These are phyloP conservation scores for Jaltomata sinuosa DNA, from an alignment of 257 asterid genomes.

Conservation along the genomic window DNA sequence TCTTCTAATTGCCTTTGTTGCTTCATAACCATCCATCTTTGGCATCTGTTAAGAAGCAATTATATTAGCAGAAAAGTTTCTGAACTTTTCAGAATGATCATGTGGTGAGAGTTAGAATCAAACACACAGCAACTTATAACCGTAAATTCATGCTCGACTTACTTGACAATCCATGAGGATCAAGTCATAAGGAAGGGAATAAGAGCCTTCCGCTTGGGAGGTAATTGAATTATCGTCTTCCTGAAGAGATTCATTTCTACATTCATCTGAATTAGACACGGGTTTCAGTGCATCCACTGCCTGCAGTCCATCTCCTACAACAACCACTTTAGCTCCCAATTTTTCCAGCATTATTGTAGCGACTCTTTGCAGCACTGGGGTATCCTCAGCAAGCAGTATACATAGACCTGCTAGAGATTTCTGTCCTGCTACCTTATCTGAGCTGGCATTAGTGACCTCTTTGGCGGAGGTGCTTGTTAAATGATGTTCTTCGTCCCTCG, in stretches of 20 bases:
- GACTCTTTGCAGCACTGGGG: slow-evolving; percentile 79
- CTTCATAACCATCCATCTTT: slow-evolving; percentile 96
- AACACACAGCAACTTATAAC: not conserved
- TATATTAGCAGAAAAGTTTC: not conserved
- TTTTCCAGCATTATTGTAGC: slow-evolving; percentile 92
- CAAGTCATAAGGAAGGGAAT: slow-evolving; percentile 49
- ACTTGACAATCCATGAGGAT: slow-evolving; percentile 95
- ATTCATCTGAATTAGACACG: slow-evolving; percentile 10
- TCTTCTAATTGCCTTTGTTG: slow-evolving; percentile 75
- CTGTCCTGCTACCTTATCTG: slow-evolving; percentile 15
- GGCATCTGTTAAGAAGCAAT: slow-evolving; percentile 52
- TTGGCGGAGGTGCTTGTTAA: not conserved
- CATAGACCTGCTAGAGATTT: slow-evolving; percentile 51
- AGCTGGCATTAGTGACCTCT: slow-evolving; percentile 12
- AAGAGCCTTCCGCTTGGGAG: not conserved
- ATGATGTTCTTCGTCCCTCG: slow-evolving; percentile 6
- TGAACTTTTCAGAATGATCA: not conserved
- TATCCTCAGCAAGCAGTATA: slow-evolving; percentile 87
- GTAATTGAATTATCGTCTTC: slow-evolving; percentile 14
- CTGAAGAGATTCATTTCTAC: slow-evolving; percentile 4
- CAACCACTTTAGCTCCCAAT: slow-evolving; percentile 71
- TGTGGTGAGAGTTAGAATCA: not conserved
- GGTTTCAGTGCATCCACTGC: slow-evolving; percentile 58
- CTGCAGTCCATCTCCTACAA: slow-evolving; percentile 85
- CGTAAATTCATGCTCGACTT: slow-evolving; percentile 14